Percentiles rank a stretch among this genome's conserved stretches.
Evolutionary conservation across 345 rosid species (phyloP).

Genomic region (Physaria fendleri): DNA sequence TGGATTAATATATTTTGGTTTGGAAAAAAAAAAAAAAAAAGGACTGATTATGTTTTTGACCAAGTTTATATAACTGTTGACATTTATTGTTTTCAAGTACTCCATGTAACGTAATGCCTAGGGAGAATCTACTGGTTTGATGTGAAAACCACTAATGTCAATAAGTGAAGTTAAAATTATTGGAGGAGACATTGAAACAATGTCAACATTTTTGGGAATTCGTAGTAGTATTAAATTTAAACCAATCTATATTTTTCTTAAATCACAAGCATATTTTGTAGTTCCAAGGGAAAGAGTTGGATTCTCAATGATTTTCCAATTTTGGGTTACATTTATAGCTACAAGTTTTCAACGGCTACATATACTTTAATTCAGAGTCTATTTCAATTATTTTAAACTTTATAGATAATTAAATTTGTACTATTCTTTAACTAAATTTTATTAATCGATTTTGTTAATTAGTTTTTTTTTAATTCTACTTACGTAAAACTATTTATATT

Average conservation of each 20-base stretch:
- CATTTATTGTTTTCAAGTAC: too few species aligned
- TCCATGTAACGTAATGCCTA: too few species aligned
- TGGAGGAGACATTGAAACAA: slow-evolving; percentile 26
- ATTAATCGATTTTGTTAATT: too few species aligned
- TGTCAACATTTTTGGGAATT: slow-evolving; percentile 25
- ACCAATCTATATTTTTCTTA: slow-evolving; percentile 1
- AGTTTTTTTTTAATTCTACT: too few species aligned
- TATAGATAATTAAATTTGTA: not conserved
- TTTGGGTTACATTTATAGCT: slow-evolving; percentile 17
- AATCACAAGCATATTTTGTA: slow-evolving; percentile 23
- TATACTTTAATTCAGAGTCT: not conserved
- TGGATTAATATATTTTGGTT: too few species aligned
- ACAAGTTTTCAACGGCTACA: slow-evolving; percentile 19
- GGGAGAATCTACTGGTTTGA: slow-evolving; percentile 15
- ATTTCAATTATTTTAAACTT: not conserved
- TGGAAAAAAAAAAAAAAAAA: too few species aligned
- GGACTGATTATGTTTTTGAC: too few species aligned
- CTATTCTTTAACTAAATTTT: not conserved
- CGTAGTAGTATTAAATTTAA: not conserved
- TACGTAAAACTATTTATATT: not conserved
- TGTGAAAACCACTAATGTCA: not conserved
- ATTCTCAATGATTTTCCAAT: slow-evolving; percentile 21
- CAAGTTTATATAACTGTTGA: too few species aligned
- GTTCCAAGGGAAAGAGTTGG: slow-evolving; percentile 22
- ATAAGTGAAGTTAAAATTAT: not conserved